Conservation (phyloP, 306 rosid genomes). For the Vigna reflexopilosa region DNA sequence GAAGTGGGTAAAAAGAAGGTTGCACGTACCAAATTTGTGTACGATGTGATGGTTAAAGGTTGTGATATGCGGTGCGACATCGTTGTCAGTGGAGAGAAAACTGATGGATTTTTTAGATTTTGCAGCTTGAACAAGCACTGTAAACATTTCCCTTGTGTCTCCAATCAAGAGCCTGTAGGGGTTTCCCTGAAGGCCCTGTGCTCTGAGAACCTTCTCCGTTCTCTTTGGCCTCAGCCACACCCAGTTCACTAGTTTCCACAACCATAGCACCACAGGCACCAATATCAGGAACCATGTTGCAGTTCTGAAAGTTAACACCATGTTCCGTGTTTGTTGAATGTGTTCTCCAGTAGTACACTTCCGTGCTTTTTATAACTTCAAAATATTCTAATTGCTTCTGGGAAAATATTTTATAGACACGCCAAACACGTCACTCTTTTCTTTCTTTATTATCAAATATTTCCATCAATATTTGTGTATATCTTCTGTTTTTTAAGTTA, state of each 20-base stretch:
- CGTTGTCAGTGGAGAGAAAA: background rate
- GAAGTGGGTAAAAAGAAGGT: background rate
- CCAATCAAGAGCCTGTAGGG: background rate
- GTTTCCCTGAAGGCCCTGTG: background rate
- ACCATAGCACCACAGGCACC: background rate
- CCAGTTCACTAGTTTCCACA: background rate
- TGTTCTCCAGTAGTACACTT: background rate
- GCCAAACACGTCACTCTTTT: too few species aligned
- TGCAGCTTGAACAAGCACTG: background rate
- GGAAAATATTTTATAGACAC: too few species aligned
- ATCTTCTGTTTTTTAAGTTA: too few species aligned
- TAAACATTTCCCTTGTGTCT: background rate
- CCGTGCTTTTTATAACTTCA: background rate
- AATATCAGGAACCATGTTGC: background rate
- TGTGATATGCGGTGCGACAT: background rate
- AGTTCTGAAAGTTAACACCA: background rate
- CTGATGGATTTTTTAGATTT: background rate
- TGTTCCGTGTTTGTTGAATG: background rate
- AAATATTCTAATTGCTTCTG: too few species aligned
- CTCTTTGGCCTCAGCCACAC: constrained; percentile 25
- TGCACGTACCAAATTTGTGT: background rate
- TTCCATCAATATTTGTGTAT: too few species aligned
- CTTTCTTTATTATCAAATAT: too few species aligned
- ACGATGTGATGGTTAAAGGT: constrained; percentile 1
- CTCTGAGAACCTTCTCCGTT: background rate